Evolutionary conservation across 75 land plant species (phyloP).

Genomic region (Picea glauca): DNA sequence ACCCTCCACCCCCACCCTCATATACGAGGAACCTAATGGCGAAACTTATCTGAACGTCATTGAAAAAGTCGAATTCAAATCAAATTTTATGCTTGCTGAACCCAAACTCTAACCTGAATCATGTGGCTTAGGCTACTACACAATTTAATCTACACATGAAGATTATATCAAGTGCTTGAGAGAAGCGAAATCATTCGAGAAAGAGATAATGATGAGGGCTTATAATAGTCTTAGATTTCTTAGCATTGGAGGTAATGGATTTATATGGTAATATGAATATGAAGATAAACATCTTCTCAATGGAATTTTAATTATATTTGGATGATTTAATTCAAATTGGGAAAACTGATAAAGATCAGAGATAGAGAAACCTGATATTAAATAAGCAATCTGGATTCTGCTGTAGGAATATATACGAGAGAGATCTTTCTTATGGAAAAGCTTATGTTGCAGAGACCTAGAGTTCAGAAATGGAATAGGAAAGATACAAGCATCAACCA

Average conservation of each 20-base stretch:
- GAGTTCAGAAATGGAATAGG: too few relatives aligned
- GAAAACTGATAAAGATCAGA: background rate
- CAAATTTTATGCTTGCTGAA: too few relatives aligned
- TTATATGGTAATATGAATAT: background rate
- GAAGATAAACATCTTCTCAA: too few relatives aligned
- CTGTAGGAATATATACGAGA: background rate
- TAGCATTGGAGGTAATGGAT: background rate
- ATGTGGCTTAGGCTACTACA: background rate
- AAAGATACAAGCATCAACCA: too few relatives aligned
- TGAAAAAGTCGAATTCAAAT: too few relatives aligned
- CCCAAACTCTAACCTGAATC: too few relatives aligned
- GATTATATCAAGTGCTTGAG: background rate
- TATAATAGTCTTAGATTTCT: background rate
- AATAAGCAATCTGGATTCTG: background rate
- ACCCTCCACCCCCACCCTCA: too few relatives aligned
- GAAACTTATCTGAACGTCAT: too few relatives aligned
- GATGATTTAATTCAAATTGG: background rate
- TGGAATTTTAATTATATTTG: too few relatives aligned
- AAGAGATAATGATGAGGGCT: background rate
- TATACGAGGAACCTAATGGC: too few relatives aligned
- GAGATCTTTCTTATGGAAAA: background rate
- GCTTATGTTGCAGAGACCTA: too few relatives aligned
- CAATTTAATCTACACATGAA: background rate
- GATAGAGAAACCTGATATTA: background rate
- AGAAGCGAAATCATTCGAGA: background rate